phyloP scores from a whole-genome alignment of 441 rosid species.

The Corymbia calophylla region DNA sequence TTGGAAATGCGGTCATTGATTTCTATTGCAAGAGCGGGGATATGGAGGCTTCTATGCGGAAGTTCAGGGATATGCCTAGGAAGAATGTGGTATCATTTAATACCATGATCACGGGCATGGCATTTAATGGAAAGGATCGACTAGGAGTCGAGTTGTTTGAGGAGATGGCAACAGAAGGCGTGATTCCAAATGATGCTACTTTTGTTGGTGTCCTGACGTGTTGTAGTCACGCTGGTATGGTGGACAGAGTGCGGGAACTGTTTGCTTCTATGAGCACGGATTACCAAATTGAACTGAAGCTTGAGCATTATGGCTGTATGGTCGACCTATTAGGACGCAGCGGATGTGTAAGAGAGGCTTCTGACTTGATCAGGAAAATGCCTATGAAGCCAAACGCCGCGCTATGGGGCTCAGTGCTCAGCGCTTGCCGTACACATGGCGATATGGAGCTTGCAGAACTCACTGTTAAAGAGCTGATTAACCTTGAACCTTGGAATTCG shows the following conservation, averaged over 20 bases:
- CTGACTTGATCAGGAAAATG: conserved; percentile 54
- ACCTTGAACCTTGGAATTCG: conserved; percentile 65
- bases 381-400: conserved; percentile 42
- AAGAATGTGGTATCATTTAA: conserved; percentile 69
- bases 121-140: conserved; percentile 55
- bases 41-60: conserved; percentile 33
- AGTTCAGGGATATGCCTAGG: conserved; percentile 41
- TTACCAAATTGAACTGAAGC: conserved; percentile 43
- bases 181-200: conserved; percentile 48
- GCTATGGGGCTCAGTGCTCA: conserved; percentile 72
- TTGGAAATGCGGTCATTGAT: conserved; percentile 66
- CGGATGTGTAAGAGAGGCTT: conserved; percentile 60
- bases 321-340: conserved; percentile 67
- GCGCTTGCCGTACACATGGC: conserved; percentile 67
- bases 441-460: conserved; percentile 51
- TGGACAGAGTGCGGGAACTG: conserved; percentile 40
- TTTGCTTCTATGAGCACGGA: conserved; percentile 42
- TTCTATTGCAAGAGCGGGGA: conserved; percentile 66
- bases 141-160: conserved; percentile 52
- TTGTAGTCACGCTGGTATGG: conserved; percentile 60
- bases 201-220: conserved; percentile 59
- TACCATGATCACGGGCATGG: conserved; percentile 58
- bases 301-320: conserved; percentile 80
- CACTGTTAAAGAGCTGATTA: conserved; percentile 53
- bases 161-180: conserved; percentile 44